Percentiles rank a stretch among this genome's conserved stretches.
Conservation (phyloP, 352 stramenopile genomes). For the Pythium vanterpoolii region DNA sequence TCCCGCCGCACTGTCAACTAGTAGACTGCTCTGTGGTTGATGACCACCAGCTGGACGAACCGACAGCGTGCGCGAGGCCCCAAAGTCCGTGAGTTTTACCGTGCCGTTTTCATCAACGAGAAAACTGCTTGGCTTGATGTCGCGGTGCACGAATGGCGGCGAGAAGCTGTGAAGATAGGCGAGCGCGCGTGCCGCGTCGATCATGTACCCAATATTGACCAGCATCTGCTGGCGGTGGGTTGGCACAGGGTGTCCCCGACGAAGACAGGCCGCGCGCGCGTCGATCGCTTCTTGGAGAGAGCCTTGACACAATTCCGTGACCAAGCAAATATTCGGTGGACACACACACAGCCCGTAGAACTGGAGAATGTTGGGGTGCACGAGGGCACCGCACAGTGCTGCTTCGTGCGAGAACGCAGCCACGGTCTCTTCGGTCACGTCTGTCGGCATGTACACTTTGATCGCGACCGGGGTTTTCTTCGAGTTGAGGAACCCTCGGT, state of each 20-base stretch:
- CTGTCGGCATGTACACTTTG: conserved; percentile 60
- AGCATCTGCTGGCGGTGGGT: conserved; percentile 28
- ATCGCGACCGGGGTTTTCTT: conserved; percentile 37
- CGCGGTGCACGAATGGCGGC: conserved; percentile 43
- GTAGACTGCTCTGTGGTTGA: conserved; percentile 5
- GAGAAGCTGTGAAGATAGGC: conserved; percentile 54
- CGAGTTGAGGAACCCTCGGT: conserved; percentile 31
- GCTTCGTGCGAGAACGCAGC: conserved; percentile 46
- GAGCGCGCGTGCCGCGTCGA: conserved; percentile 41
- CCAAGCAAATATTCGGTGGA: conserved; percentile 47
- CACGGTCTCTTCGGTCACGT: conserved; percentile 39
- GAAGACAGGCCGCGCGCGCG: background rate
- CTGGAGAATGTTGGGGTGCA: conserved; percentile 44
- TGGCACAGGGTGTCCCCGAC: background rate
- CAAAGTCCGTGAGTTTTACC: conserved; percentile 64
- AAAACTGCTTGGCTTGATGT: conserved; percentile 69
- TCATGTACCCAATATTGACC: conserved; percentile 38
- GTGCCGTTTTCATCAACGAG: conserved; percentile 33
- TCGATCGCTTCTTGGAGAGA: conserved; percentile 29
- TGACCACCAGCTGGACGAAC: conserved; percentile 1
- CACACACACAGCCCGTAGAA: conserved; percentile 56
- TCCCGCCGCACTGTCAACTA: background rate
- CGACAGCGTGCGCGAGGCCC: conserved; percentile 33
- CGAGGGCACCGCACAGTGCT: conserved; percentile 35
- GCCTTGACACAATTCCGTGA: conserved; percentile 51